Percentiles rank a stretch among this genome's conserved stretches.
Evolutionary conservation across 1,284 basidiomycete species (phyloP).

Genomic region (Neolentinus lepideus): DNA sequence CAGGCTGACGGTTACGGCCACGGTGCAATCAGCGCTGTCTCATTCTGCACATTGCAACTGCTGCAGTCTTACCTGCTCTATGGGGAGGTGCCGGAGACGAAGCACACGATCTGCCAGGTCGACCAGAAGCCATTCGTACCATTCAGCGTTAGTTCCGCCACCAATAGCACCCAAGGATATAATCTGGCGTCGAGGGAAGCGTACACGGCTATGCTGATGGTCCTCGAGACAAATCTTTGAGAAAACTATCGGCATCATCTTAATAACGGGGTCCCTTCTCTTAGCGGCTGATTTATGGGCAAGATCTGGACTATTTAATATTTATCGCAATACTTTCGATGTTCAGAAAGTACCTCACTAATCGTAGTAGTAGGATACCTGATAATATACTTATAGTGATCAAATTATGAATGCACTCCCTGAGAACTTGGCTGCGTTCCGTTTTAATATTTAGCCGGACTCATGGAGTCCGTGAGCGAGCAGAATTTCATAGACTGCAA

Average conservation of each 20-base stretch:
- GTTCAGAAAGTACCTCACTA: too few relatives aligned
- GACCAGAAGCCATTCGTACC: not conserved
- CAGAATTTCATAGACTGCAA: not conserved
- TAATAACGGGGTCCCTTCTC: too few relatives aligned
- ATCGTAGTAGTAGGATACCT: too few relatives aligned
- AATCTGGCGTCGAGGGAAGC: not conserved
- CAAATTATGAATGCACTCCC: too few relatives aligned
- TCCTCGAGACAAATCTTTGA: too few relatives aligned
- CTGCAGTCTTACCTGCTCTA: not conserved
- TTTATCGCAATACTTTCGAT: too few relatives aligned
- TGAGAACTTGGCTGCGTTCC: too few relatives aligned
- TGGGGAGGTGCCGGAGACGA: not conserved
- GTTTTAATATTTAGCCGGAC: too few relatives aligned
- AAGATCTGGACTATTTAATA: too few relatives aligned
- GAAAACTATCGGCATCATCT: too few relatives aligned
- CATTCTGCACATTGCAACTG: not conserved
- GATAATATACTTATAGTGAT: too few relatives aligned
- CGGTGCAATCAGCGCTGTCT: not conserved
- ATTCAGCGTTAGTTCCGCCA: not conserved
- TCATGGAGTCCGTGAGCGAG: not conserved
- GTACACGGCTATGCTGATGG: not conserved
- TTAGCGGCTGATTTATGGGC: too few relatives aligned
- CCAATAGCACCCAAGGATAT: not conserved
- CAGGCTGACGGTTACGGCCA: not conserved
- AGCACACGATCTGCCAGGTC: not conserved